Conservation (phyloP, 1,284 basidiomycete species). For the Leccinum fuscescens region DNA sequence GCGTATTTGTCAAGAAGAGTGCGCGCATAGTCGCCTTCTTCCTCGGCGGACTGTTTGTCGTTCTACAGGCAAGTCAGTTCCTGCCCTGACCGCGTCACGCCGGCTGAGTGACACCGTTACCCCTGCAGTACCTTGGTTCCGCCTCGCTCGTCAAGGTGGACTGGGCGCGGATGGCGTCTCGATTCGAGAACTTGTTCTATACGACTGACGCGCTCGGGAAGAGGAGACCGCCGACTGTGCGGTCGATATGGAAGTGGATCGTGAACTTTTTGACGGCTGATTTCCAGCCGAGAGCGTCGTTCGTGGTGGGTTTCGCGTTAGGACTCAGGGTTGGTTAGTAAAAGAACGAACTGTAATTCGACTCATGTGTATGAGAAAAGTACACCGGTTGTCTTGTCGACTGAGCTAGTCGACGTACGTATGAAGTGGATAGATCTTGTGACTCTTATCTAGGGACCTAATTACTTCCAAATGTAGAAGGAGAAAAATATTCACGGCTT, state of each 20-base stretch:
- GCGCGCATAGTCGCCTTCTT: conserved; percentile 80
- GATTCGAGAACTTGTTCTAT: conserved; percentile 77
- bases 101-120: conserved; percentile 1
- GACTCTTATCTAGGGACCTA: not conserved
- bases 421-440: not conserved
- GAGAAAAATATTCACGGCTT: conserved; percentile 18
- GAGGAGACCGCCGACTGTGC: conserved; percentile 58
- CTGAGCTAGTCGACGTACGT: not conserved
- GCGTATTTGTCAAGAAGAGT: conserved; percentile 76
- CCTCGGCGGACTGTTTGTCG: conserved; percentile 81
- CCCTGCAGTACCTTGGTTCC: conserved; percentile 72
- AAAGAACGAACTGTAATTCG: not conserved
- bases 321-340: conserved; percentile 63
- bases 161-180: conserved; percentile 60
- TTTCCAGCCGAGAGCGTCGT: conserved; percentile 83
- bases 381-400: not conserved
- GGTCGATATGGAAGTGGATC: conserved; percentile 68
- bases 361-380: not conserved
- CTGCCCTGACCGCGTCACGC: not conserved
- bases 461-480: conserved; percentile 24
- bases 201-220: conserved; percentile 55
- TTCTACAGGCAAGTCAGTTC: conserved; percentile 69
- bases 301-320: conserved; percentile 67
- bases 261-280: conserved; percentile 89
- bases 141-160: conserved; percentile 73